A percentile compares a stretch with the other conserved stretches of the same genome.
phyloP scores from a whole-genome alignment of 2,329 filamentous ascomycete genomes.

The Trichoderma brevicompactum region DNA sequence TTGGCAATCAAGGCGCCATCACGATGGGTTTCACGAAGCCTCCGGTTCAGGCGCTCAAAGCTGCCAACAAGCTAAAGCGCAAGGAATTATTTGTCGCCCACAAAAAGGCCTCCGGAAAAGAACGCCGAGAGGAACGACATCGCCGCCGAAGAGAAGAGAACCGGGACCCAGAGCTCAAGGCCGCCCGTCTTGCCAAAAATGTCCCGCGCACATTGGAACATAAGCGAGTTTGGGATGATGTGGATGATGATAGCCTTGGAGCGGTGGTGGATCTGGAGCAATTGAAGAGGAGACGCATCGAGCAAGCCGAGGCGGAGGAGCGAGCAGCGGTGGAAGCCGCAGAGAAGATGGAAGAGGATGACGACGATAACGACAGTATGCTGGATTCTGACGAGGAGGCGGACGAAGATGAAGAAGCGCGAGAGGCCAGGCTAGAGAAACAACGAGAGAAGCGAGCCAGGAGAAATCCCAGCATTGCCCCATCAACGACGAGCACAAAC shows the following conservation, averaged over 20 bases:
- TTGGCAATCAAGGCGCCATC: constrained; percentile 8
- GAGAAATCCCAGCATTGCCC: constrained; percentile 56
- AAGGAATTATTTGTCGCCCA: constrained; percentile 77
- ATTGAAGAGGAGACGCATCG: constrained; percentile 60
- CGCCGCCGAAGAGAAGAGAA: constrained; percentile 82
- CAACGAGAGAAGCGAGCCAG: constrained; percentile 51
- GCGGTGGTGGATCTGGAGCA: constrained; percentile 62
- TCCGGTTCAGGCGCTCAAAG: constrained; percentile 47
- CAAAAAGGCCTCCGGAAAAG: constrained; percentile 75
- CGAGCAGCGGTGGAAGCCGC: constrained; percentile 53
- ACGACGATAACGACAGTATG: constrained; percentile 77
- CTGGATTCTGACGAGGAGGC: constrained; percentile 62
- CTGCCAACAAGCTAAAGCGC: constrained; percentile 78
- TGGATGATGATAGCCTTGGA: constrained; percentile 63
- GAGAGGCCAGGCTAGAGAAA: constrained; percentile 47
- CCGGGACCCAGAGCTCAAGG: constrained; percentile 76
- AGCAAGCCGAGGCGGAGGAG: constrained; percentile 57
- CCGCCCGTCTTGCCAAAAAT: constrained; percentile 75
- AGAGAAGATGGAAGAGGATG: constrained; percentile 52
- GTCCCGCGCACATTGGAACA: constrained; percentile 80
- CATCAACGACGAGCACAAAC: constrained; percentile 66
- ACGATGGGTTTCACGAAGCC: constrained; percentile 45
- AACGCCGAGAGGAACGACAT: constrained; percentile 76
- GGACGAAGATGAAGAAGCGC: constrained; percentile 57
- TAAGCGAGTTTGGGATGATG: constrained; percentile 89